These are phyloP conservation scores for Phyllosticta paracitricarpa DNA, from an alignment of 2,329 filamentous ascomycete species.

Conservation along the genomic window DNA sequence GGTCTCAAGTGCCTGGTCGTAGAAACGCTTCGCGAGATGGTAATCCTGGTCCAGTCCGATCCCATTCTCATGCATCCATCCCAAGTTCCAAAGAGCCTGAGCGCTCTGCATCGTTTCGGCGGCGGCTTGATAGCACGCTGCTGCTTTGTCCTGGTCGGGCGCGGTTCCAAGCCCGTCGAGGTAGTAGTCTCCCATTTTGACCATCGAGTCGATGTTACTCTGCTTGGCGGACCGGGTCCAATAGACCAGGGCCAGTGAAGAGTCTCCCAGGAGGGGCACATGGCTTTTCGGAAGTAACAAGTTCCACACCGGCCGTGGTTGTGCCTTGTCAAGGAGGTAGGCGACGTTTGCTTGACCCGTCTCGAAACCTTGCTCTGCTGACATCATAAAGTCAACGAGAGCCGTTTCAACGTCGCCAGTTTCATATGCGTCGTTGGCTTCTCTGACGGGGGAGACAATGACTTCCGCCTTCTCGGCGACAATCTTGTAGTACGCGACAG, in stretches of 20 bases:
- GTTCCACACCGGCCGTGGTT: conserved; percentile 40
- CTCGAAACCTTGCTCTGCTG: conserved; percentile 88
- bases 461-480: conserved; percentile 83
- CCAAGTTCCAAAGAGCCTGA: conserved; percentile 92
- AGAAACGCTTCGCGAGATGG: conserved; percentile 92
- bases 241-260: conserved; percentile 69
- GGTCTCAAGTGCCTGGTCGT: conserved; percentile 83
- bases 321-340: conserved; percentile 64
- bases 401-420: conserved; percentile 70
- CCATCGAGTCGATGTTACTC: conserved; percentile 81
- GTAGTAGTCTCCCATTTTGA: conserved; percentile 99
- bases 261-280: conserved; percentile 44
- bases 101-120: conserved; percentile 87
- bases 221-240: conserved; percentile 94
- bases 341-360: conserved; percentile 83
- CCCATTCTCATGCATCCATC: conserved; percentile 99
- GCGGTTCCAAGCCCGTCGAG: conserved; percentile 65
- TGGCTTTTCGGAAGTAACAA: conserved; percentile 41
- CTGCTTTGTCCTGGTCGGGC: conserved; percentile 71
- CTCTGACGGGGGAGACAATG: conserved; percentile 69
- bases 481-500: conserved; percentile 77
- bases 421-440: conserved; percentile 76
- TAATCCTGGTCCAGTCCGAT: conserved; percentile 89
- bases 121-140: conserved; percentile 83
- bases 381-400: conserved; percentile 72